A percentile compares a stretch with the other conserved stretches of the same genome.
These are phyloP conservation scores for Phytopythium helicoides DNA, from an alignment of 352 stramenopile species.

Conservation along the genomic window DNA sequence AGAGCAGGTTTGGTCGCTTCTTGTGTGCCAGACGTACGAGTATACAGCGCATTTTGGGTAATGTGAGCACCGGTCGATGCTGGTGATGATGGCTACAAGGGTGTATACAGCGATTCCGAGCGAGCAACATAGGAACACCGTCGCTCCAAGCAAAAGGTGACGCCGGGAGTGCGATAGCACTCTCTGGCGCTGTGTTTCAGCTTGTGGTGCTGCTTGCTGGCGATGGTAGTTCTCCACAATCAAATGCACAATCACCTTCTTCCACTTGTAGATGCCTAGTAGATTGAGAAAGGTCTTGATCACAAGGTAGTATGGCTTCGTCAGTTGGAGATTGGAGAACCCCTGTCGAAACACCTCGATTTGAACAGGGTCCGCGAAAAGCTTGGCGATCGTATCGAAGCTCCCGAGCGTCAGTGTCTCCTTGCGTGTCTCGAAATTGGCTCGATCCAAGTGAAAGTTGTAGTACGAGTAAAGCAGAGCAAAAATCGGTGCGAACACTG, in stretches of 20 bases:
- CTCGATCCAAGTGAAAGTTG: conserved; percentile 40
- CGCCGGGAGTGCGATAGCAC: conserved; percentile 16
- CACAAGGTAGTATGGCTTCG: conserved; percentile 21
- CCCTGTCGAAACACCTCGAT: conserved; percentile 32
- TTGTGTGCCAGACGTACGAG: conserved; percentile 37
- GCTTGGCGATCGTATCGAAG: conserved; percentile 33
- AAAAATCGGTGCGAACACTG: conserved; percentile 41
- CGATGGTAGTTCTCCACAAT: conserved; percentile 23
- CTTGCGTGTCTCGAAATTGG: conserved; percentile 19
- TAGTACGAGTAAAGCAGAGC: conserved; percentile 37
- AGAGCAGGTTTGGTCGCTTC: conserved; percentile 15
- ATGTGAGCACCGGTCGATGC: conserved; percentile 20
- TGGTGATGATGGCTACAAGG: conserved; percentile 18
- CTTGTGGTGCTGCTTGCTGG: too few relatives aligned
- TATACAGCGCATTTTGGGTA: conserved; percentile 36
- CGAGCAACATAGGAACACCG: conserved; percentile 40
- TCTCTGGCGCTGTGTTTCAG: conserved; percentile 7
- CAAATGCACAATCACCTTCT: conserved; percentile 32
- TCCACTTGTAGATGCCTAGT: conserved; percentile 49
- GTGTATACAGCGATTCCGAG: conserved; percentile 31
- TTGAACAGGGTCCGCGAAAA: conserved; percentile 36
- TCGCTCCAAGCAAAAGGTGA: conserved; percentile 28
- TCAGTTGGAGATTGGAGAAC: conserved; percentile 35
- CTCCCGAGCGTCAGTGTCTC: conserved; percentile 22
- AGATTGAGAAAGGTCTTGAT: conserved; percentile 40